Evolutionary conservation across 495 filamentous ascomycete species (phyloP), one percentile per base, ranked within the genome.

Genomic region (Talaromyces liani): DNA sequence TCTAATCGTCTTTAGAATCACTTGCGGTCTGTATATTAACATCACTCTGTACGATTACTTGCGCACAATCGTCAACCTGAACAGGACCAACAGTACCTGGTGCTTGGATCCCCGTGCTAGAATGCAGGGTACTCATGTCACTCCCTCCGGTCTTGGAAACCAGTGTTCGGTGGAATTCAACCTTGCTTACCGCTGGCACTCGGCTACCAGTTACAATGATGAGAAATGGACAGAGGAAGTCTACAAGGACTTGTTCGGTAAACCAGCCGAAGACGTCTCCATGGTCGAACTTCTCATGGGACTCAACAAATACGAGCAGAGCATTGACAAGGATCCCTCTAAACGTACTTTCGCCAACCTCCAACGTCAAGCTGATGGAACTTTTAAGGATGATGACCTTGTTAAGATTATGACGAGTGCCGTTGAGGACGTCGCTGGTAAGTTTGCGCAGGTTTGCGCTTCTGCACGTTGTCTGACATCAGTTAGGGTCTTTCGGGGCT

Each of bases 21-120:
- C 88, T 2, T 92, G 88, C 39, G 90, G 91, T 60, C 78, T 93
- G 6, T 94, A 92, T 72, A 90, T 92, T 70, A 93, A 94, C 78
- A 89, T 91, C 67, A 87, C 90, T 6, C 77, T 94, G 34, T 82
- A 89, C 63, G 91, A 95, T 68, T 95, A 95, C 70, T 82, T 95
- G 41, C 86, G 91, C 27, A 91, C 89, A 20, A 92, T 95, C 66
- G 80, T 94, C 73, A 93, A 92, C 70, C 72, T 92, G 63, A 93
- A 93, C 75, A 82, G 89, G 45, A 84, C 82, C 58, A 85, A 88
- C 68, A 88, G 87, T 12, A 89, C 85, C 4, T 95, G 91, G 90
- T 91, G 87, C 24, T 78, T 95, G 56, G 78, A 80, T 62, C 78
- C 78, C 49, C 72, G 78, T 55, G 76, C 76, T 16, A 74, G 78